Conservation (phyloP, 2,329 filamentous ascomycete genomes). For the Cyphellophora attinorum region DNA sequence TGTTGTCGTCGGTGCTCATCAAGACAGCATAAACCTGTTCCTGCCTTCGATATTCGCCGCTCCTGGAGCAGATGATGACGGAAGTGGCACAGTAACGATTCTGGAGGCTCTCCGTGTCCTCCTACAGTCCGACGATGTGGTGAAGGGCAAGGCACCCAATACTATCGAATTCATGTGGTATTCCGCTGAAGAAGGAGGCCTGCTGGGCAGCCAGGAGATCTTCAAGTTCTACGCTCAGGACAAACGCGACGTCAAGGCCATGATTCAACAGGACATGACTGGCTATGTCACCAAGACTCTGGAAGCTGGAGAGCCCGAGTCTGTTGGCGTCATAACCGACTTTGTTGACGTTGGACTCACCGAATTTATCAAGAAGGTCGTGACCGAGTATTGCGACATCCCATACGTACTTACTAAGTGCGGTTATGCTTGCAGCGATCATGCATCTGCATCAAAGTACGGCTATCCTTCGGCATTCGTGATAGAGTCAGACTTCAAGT, state of each 20-base stretch:
- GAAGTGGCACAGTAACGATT: constrained; percentile 86
- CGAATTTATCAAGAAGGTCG: constrained; percentile 79
- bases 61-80: constrained; percentile 92
- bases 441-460: constrained; percentile 56
- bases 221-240: constrained; percentile 70
- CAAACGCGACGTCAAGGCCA: constrained; percentile 73
- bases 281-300: constrained; percentile 77
- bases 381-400: constrained; percentile 81
- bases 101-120: constrained; percentile 81
- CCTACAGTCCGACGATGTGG: constrained; percentile 60
- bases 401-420: constrained; percentile 81
- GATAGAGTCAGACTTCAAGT: constrained; percentile 51
- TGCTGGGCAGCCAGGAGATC: constrained; percentile 81
- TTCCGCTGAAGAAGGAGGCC: constrained; percentile 77
- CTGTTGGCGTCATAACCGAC: constrained; percentile 86
- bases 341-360: constrained; percentile 78
- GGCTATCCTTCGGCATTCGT: constrained; percentile 59
- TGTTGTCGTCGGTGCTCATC: constrained; percentile 81
- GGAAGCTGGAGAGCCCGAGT: constrained; percentile 72
- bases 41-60: constrained; percentile 74
- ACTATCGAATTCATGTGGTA: constrained; percentile 98
- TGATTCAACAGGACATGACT: constrained; percentile 98
- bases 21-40: constrained; percentile 92
- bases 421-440: constrained; percentile 72
- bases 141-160: constrained; percentile 64